Conservation (phyloP, 306 rosid species). For the Parietaria judaica region DNA sequence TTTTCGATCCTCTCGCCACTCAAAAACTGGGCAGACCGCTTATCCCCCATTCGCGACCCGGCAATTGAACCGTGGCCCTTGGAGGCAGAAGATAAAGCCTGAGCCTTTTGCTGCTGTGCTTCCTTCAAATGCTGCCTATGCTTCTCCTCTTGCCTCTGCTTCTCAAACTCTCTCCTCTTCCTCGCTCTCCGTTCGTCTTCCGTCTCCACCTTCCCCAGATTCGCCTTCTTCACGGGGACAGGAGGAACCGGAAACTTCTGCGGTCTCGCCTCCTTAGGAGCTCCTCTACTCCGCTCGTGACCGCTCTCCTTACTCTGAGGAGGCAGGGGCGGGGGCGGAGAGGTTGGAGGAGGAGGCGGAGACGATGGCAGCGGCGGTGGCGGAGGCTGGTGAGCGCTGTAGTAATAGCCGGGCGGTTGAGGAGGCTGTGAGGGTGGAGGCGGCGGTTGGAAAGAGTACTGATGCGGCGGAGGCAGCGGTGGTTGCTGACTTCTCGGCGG, state of each 20-base stretch:
- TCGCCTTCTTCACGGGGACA: conserved; percentile 37
- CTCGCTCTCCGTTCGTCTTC: conserved; percentile 79
- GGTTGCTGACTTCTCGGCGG: conserved; percentile 47
- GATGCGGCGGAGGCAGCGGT: conserved; percentile 53
- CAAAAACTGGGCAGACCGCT: conserved; percentile 60
- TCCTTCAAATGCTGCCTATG: conserved; percentile 84
- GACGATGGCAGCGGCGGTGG: conserved; percentile 37
- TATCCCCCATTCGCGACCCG: conserved; percentile 87
- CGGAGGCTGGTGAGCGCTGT: conserved; percentile 29
- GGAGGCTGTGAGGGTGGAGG: conserved; percentile 58
- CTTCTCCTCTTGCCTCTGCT: conserved; percentile 80
- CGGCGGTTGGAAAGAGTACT: conserved; percentile 44
- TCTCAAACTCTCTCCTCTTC: conserved; percentile 81
- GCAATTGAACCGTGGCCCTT: conserved; percentile 78
- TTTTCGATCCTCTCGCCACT: conserved; percentile 86
- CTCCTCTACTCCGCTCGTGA: conserved; percentile 39
- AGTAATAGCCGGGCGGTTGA: conserved; percentile 46
- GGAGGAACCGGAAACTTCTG: conserved; percentile 50
- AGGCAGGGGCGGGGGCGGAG: conserved; percentile 60
- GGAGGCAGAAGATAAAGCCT: conserved; percentile 58
- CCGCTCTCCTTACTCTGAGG: conserved; percentile 47
- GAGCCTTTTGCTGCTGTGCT: conserved; percentile 77
- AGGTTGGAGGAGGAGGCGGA: conserved; percentile 59
- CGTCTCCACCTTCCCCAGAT: conserved; percentile 59
- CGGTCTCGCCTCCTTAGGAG: conserved; percentile 48